A percentile compares a stretch with the other conserved stretches of the same genome.
Conservation (phyloP, 805 yeast genomes). For the Candida nonsorbophila region DNA sequence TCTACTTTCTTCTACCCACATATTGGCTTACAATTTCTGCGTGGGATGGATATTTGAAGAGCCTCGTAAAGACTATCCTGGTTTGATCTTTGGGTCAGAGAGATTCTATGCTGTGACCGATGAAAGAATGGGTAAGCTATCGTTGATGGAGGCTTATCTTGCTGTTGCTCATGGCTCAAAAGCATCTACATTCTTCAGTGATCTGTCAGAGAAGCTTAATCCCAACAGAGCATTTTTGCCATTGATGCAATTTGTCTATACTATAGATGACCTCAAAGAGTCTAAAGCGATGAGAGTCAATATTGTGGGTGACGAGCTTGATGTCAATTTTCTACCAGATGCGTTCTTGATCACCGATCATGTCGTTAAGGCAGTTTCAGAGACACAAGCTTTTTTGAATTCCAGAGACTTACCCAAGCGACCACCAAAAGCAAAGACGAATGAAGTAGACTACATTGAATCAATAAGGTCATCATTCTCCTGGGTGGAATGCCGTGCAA, state of each 20-base stretch:
- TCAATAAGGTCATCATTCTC: slow-evolving; percentile 16
- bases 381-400: slow-evolving; percentile 32
- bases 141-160: slow-evolving; percentile 62
- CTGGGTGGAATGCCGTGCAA: slow-evolving; percentile 47
- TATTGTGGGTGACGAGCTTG: slow-evolving; percentile 64
- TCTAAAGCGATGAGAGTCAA: slow-evolving; percentile 39
- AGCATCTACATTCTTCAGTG: slow-evolving; percentile 44
- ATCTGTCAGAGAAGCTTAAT: slow-evolving; percentile 39
- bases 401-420: slow-evolving; percentile 12
- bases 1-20: slow-evolving; percentile 53
- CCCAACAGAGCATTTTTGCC: slow-evolving; percentile 67
- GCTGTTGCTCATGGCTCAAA: slow-evolving; percentile 64
- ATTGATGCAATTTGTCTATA: slow-evolving; percentile 54
- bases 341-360: slow-evolving; percentile 53
- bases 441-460: slow-evolving; percentile 9
- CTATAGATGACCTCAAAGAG: slow-evolving; percentile 14
- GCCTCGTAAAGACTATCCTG: slow-evolving; percentile 47
- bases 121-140: slow-evolving; percentile 57
- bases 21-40: slow-evolving; percentile 61
- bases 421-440: slow-evolving; percentile 7
- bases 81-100: slow-evolving; percentile 76
- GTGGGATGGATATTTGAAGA: slow-evolving; percentile 74
- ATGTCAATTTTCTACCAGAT: slow-evolving; percentile 57
- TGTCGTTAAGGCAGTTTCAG: slow-evolving; percentile 40
- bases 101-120: slow-evolving; percentile 62